A percentile compares a stretch with the other conserved stretches of the same genome.
Evolutionary conservation across 495 filamentous ascomycete genomes (phyloP).

Genomic region (Xylaria sp.): DNA sequence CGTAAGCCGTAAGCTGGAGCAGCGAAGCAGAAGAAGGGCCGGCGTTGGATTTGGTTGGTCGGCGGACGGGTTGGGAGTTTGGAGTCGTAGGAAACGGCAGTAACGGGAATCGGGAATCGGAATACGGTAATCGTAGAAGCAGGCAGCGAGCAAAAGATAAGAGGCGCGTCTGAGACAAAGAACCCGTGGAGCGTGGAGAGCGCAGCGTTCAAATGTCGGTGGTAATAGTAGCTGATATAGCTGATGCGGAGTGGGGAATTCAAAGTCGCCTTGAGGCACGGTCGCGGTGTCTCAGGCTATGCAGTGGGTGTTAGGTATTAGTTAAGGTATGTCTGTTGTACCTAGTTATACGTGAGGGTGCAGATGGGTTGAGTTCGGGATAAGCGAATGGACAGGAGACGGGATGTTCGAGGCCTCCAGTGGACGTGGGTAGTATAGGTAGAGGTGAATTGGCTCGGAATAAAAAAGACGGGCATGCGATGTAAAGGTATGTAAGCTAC

Average conservation of each 20-base stretch:
- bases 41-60: conserved; percentile 14
- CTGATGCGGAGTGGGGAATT: conserved; percentile 7
- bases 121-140: conserved; percentile 5
- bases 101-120: conserved; percentile 16
- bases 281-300: conserved; percentile 1
- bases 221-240: conserved; percentile 8
- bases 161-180: conserved; percentile 18
- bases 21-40: not conserved
- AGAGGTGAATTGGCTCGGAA: conserved; percentile 7
- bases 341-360: not conserved
- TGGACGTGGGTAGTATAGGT: no score
- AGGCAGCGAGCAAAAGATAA: conserved; percentile 12
- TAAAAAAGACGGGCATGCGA: conserved; percentile 6
- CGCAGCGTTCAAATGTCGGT: not conserved
- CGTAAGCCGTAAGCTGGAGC: conserved; percentile 22
- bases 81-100: no score
- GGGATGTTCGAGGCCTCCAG: conserved; percentile 13
- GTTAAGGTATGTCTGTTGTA: not conserved
- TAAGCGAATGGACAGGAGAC: conserved; percentile 15
- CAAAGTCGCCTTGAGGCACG: conserved; percentile 8
- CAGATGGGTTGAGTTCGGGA: not conserved
- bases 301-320: not conserved
- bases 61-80: not conserved
- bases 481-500: not conserved
- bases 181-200: conserved; percentile 4